These are phyloP conservation scores for Fusarium sp. DNA, from an alignment of 2,329 filamentous ascomycete species.

Conservation along the genomic window DNA sequence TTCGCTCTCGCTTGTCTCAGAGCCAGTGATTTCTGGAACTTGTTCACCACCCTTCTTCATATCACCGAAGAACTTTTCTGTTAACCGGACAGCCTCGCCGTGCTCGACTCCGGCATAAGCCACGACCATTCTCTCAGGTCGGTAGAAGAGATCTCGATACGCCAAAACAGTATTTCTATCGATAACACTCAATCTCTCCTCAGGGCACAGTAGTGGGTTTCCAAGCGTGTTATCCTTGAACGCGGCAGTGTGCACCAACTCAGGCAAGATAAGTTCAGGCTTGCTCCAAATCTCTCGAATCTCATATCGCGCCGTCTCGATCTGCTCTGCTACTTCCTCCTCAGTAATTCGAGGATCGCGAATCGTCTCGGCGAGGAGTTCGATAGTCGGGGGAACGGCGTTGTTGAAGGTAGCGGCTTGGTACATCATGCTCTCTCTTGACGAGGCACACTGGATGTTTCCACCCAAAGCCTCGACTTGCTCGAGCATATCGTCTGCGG, in stretches of 20 bases:
- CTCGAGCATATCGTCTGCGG: constrained; percentile 88
- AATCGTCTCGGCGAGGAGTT: constrained; percentile 92
- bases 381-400: constrained; percentile 84
- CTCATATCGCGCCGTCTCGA: constrained; percentile 94
- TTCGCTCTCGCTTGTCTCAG: constrained; percentile 66
- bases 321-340: constrained; percentile 85
- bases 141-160: constrained; percentile 87
- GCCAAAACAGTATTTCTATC: constrained; percentile 77
- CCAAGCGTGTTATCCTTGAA: constrained; percentile 97
- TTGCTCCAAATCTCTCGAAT: constrained; percentile 98
- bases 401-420: constrained; percentile 98
- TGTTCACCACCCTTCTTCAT: constrained; percentile 70
- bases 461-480: constrained; percentile 89
- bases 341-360: constrained; percentile 86
- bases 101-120: constrained; percentile 95
- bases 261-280: constrained; percentile 93
- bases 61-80: constrained; percentile 90
- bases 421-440: constrained; percentile 97
- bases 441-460: constrained; percentile 97
- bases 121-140: constrained; percentile 90
- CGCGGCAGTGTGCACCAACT: constrained; percentile 93
- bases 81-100: constrained; percentile 79
- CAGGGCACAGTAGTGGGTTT: constrained; percentile 91
- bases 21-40: constrained; percentile 66
- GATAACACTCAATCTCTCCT: constrained; percentile 83